phyloP scores from a whole-genome alignment of 2,329 filamentous ascomycete genomes.

The Zelopaecilomyces penicillatus region DNA sequence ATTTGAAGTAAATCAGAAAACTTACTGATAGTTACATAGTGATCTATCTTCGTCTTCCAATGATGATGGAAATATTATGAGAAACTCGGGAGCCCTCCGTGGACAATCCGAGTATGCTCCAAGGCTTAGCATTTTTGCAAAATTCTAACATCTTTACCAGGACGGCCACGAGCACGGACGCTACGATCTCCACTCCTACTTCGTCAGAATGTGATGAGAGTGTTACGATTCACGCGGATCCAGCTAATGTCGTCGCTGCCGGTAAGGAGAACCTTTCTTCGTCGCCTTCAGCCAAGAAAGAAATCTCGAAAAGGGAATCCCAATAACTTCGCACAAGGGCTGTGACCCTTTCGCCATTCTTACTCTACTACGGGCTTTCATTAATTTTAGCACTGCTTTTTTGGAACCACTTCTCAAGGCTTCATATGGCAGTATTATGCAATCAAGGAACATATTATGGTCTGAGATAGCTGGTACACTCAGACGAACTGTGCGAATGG shows the following conservation, averaged over 20 bases:
- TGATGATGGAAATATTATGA: constrained; percentile 19
- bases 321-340: constrained; percentile 10
- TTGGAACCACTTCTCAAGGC: constrained; percentile 14
- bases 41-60: constrained; percentile 21
- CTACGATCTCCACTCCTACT: constrained; percentile 29
- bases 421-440: constrained; percentile 18
- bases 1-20: background rate
- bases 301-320: constrained; percentile 22
- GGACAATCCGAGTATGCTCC: constrained; percentile 29
- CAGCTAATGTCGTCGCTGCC: constrained; percentile 30
- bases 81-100: constrained; percentile 23
- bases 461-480: constrained; percentile 26
- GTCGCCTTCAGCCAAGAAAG: constrained; percentile 39
- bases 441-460: constrained; percentile 28
- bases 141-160: constrained; percentile 28
- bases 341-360: constrained; percentile 4
- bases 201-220: constrained; percentile 45
- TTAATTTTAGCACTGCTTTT: constrained; percentile 8
- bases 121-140: constrained; percentile 14
- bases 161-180: constrained; percentile 29
- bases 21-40: constrained; percentile 10
- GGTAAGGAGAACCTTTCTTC: constrained; percentile 35
- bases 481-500: constrained; percentile 21
- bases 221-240: constrained; percentile 46
- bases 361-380: constrained; percentile 10